Evolutionary conservation across 1,284 basidiomycete species (phyloP).

Genomic region (Wolfiporia cocos): DNA sequence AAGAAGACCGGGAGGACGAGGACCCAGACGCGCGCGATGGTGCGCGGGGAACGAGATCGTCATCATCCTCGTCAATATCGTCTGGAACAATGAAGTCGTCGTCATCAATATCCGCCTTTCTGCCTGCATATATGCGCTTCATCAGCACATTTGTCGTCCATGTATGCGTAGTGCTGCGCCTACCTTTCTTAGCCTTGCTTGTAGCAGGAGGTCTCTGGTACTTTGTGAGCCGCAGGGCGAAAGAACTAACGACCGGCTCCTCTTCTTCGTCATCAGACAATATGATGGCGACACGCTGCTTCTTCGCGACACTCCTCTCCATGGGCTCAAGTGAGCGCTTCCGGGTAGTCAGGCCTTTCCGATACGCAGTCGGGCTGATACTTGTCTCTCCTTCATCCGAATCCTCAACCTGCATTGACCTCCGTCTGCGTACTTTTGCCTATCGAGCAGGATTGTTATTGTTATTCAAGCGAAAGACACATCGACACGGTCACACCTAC

Average conservation of each 20-base stretch:
- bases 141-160: too few relatives aligned
- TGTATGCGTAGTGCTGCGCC: too few relatives aligned
- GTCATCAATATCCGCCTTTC: slow-evolving; percentile 34
- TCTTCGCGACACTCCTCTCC: slow-evolving; percentile 33
- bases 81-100: slow-evolving; percentile 68
- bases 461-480: not conserved
- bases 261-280: slow-evolving; percentile 39
- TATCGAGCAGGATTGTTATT: not conserved
- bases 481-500: not conserved
- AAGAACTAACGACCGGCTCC: slow-evolving; percentile 33
- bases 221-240: slow-evolving; percentile 51
- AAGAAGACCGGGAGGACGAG: slow-evolving; percentile 28
- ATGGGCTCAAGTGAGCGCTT: slow-evolving; percentile 18
- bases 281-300: slow-evolving; percentile 41
- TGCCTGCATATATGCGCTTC: slow-evolving; percentile 11
- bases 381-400: slow-evolving; percentile 55
- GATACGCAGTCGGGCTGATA: slow-evolving; percentile 19
- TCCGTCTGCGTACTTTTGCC: slow-evolving; percentile 40
- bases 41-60: slow-evolving; percentile 27
- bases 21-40: slow-evolving; percentile 31
- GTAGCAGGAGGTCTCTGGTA: slow-evolving; percentile 58
- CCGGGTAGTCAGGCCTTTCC: slow-evolving; percentile 20
- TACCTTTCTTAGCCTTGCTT: slow-evolving; percentile 13
- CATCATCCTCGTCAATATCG: slow-evolving; percentile 32
- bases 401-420: slow-evolving; percentile 62